phyloP scores from a whole-genome alignment of 805 yeast species.

The Barnettozyma sp. region DNA sequence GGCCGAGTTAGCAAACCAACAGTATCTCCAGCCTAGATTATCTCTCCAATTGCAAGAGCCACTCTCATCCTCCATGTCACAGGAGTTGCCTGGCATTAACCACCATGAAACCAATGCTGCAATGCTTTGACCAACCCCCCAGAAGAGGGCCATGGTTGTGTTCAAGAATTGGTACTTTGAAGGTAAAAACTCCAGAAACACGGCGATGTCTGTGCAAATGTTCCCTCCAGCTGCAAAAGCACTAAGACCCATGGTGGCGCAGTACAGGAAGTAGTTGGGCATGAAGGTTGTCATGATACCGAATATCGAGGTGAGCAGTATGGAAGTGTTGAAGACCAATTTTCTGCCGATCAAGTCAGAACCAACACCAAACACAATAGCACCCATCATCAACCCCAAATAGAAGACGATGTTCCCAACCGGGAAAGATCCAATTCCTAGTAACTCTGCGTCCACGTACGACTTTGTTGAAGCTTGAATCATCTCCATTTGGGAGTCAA shows the following conservation, averaged over 20 bases:
- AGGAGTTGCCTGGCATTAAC: constrained; percentile 40
- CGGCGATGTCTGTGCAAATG: constrained; percentile 43
- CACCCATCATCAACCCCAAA: constrained; percentile 43
- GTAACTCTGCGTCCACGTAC: constrained; percentile 31
- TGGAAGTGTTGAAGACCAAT: constrained; percentile 41
- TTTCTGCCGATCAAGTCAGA: constrained; percentile 46
- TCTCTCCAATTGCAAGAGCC: constrained; percentile 35
- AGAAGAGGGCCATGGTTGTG: constrained; percentile 45
- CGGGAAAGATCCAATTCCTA: constrained; percentile 34
- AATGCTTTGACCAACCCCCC: constrained; percentile 54
- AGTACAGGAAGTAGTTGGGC: constrained; percentile 39
- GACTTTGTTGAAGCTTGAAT: constrained; percentile 39
- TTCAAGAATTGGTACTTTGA: constrained; percentile 41
- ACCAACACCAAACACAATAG: constrained; percentile 44
- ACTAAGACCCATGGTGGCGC: constrained; percentile 38
- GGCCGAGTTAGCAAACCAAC: constrained; percentile 46
- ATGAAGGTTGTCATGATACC: constrained; percentile 43
- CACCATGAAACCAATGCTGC: constrained; percentile 47
- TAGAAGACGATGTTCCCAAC: constrained; percentile 41
- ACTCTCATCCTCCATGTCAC: no score
- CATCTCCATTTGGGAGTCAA: constrained; percentile 44
- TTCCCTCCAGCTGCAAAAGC: constrained; percentile 47
- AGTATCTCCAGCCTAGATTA: constrained; percentile 56
- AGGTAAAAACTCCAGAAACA: constrained; percentile 45
- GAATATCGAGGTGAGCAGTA: constrained; percentile 38